A percentile compares a stretch with the other conserved stretches of the same genome.
Conservation (phyloP, 192 early-diverging fungal genomes). For the Dispira parvispora region DNA sequence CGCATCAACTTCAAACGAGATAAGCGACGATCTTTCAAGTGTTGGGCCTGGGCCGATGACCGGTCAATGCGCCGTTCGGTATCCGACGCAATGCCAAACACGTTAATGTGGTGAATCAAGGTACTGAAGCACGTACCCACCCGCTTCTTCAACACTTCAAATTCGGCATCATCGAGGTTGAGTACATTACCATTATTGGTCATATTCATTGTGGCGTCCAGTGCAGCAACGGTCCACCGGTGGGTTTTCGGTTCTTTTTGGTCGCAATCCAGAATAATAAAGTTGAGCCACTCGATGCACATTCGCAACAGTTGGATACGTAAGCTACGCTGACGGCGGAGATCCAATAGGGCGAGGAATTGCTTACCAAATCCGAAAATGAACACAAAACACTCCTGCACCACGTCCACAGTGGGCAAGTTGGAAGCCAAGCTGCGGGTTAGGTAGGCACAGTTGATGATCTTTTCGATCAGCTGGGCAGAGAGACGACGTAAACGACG, state of each 20-base stretch:
- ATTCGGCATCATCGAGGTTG: slow-evolving; percentile 50
- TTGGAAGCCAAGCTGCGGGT: background rate
- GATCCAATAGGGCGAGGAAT: slow-evolving; percentile 37
- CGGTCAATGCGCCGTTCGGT: slow-evolving; percentile 9
- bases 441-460: slow-evolving; percentile 10
- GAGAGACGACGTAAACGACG: slow-evolving; percentile 6
- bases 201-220: slow-evolving; percentile 68
- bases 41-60: background rate
- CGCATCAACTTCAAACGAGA: background rate
- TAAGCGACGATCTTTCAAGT: background rate
- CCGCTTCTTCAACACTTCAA: slow-evolving; percentile 44
- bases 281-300: slow-evolving; percentile 75
- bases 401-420: slow-evolving; percentile 18
- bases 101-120: slow-evolving; percentile 10
- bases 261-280: slow-evolving; percentile 67
- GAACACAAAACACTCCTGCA: slow-evolving; percentile 27
- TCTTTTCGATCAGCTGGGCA: slow-evolving; percentile 6
- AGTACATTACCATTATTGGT: slow-evolving; percentile 55
- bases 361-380: slow-evolving; percentile 41
- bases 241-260: slow-evolving; percentile 64
- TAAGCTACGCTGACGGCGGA: slow-evolving; percentile 34
- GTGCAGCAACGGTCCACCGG: slow-evolving; percentile 67
- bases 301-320: slow-evolving; percentile 50
- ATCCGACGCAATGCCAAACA: slow-evolving; percentile 10
- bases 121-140: slow-evolving; percentile 50